A percentile compares a stretch with the other conserved stretches of the same genome.
These are phyloP conservation scores for Macrophomina phaseolina DNA, from an alignment of 2,329 filamentous ascomycete species.

Conservation along the genomic window DNA sequence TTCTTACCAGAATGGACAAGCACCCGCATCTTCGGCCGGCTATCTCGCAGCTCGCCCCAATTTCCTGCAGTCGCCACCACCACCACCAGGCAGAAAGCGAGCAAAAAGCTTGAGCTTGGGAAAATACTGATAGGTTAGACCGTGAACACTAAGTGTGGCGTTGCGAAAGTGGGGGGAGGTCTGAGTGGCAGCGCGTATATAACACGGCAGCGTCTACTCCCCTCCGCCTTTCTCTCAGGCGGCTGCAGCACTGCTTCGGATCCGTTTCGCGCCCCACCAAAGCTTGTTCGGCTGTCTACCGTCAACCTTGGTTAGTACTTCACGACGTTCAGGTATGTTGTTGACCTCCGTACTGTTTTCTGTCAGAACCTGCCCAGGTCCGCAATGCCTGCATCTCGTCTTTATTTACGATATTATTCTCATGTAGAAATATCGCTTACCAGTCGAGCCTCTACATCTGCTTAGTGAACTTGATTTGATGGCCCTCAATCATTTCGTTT, in stretches of 20 bases:
- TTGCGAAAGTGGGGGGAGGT: not conserved
- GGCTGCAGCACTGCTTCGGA: not conserved
- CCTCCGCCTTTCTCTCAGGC: not conserved
- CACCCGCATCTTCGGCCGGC: not conserved
- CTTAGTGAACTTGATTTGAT: not conserved
- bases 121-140: constrained; percentile 1
- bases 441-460: not conserved
- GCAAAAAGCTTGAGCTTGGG: constrained; percentile 12
- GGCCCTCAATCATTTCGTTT: not conserved
- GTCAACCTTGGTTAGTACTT: not conserved
- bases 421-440: not conserved
- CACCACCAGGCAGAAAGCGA: constrained; percentile 2
- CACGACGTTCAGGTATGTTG: constrained; percentile 3
- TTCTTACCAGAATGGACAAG: not conserved
- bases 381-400: not conserved
- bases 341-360: not conserved
- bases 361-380: not conserved
- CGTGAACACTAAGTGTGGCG: not conserved
- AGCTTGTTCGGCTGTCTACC: not conserved
- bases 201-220: not conserved
- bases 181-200: not conserved
- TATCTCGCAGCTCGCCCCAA: constrained; percentile 2
- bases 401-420: not conserved
- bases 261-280: not conserved
- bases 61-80: constrained; percentile 4